Percentiles rank a stretch among this genome's conserved stretches.
phyloP scores from a whole-genome alignment of 441 rosid species.

The Eugenia klotzschiana region DNA sequence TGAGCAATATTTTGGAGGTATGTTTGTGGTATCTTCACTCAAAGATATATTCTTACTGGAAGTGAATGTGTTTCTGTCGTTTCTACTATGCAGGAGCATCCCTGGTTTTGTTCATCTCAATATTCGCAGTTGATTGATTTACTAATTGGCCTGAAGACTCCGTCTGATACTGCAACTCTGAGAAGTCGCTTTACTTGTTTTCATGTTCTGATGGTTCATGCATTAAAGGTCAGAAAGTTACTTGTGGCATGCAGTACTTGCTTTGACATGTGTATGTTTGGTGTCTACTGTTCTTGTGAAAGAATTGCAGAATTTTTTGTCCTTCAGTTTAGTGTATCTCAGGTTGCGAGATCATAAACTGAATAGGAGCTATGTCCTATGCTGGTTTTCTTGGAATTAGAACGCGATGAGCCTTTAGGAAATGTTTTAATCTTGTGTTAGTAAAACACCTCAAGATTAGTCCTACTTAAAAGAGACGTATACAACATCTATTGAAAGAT shows the following conservation, averaged over 20 bases:
- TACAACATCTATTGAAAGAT: background rate
- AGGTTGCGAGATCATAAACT: background rate
- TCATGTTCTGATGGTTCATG: conserved; percentile 47
- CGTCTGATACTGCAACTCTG: conserved; percentile 34
- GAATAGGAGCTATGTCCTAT: background rate
- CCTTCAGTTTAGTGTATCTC: background rate
- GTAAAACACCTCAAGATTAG: background rate
- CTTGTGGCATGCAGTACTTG: background rate
- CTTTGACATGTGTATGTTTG: background rate
- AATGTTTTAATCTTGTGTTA: background rate
- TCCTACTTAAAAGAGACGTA: background rate
- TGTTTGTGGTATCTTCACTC: background rate
- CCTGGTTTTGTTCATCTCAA: conserved; percentile 59
- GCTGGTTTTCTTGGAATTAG: background rate
- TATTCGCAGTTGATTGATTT: conserved; percentile 57
- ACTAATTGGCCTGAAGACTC: conserved; percentile 43
- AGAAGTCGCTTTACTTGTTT: conserved; percentile 65
- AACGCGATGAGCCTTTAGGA: background rate
- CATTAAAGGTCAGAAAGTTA: conserved; percentile 39
- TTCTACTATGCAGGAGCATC: conserved; percentile 44
- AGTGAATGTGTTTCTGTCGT: background rate
- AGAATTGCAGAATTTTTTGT: background rate
- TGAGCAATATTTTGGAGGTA: conserved; percentile 71
- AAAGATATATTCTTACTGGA: background rate
- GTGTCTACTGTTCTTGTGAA: background rate